Conservation (phyloP, 2,329 filamentous ascomycete genomes). For the Ophiosphaerella herpotricha region DNA sequence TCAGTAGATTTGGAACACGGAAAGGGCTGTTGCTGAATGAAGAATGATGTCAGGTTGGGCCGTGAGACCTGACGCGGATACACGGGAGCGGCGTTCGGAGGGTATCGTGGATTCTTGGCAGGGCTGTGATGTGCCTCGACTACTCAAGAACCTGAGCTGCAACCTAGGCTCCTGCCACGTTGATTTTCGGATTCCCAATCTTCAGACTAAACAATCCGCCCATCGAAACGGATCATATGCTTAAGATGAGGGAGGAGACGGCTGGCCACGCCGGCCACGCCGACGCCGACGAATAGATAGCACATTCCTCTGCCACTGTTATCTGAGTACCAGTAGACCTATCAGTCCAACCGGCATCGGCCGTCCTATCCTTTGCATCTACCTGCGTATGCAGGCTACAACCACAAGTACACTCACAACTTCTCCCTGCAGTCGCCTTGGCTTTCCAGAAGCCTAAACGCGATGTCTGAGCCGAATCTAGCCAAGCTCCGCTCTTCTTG, state of each 20-base stretch:
- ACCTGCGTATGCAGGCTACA: too few species aligned
- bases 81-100: slow-evolving; percentile 17
- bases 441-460: slow-evolving; percentile 11
- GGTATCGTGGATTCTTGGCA: slow-evolving; percentile 20
- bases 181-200: too few species aligned
- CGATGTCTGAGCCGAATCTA: slow-evolving; percentile 25
- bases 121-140: slow-evolving; percentile 11
- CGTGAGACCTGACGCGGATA: slow-evolving; percentile 10
- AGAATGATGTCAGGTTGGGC: slow-evolving; percentile 18
- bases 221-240: too few species aligned
- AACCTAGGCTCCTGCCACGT: too few species aligned
- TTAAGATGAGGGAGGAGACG: too few species aligned
- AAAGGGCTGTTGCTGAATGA: not conserved
- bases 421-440: not conserved
- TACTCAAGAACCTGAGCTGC: slow-evolving; percentile 7
- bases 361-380: too few species aligned
- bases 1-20: not conserved
- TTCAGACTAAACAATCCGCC: too few species aligned
- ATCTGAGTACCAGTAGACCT: too few species aligned
- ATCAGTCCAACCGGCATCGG: too few species aligned
- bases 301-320: too few species aligned
- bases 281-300: too few species aligned
- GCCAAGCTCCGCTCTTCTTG: slow-evolving; percentile 26
- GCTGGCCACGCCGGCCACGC: too few species aligned
- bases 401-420: not conserved